phyloP scores from a whole-genome alignment of 139 green algal genomes.

The Coelastrella sp. region DNA sequence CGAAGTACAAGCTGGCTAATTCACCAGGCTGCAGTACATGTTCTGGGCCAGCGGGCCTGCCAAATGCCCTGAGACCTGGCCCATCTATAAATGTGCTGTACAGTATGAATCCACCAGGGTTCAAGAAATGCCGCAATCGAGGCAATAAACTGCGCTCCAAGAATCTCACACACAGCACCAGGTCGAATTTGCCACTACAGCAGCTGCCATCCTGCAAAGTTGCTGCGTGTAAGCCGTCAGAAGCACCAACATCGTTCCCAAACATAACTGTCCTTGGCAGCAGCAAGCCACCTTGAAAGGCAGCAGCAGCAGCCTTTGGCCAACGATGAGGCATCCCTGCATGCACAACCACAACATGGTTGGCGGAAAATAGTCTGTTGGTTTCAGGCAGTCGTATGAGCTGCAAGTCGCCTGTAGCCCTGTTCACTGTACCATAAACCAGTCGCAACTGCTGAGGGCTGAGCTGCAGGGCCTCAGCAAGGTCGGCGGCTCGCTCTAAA shows the following conservation, averaged over 20 bases:
- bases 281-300: background rate
- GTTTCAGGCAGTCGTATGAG: background rate
- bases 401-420: background rate
- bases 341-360: background rate
- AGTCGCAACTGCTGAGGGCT: background rate
- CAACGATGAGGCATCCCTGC: background rate
- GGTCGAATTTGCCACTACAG: constrained; percentile 42
- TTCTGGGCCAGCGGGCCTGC: constrained; percentile 45
- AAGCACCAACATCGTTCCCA: too few species aligned
- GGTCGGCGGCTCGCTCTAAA: constrained; percentile 35
- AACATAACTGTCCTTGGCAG: background rate
- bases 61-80: constrained; percentile 50
- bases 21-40: constrained; percentile 59
- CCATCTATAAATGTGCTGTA: constrained; percentile 62
- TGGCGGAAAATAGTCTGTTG: background rate
- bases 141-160: constrained; percentile 50
- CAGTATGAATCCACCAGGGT: constrained; percentile 52
- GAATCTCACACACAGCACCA: constrained; percentile 57
- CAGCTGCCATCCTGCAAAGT: background rate
- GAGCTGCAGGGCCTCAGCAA: constrained; percentile 8
- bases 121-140: constrained; percentile 27
- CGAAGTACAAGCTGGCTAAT: constrained; percentile 46
- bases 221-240: too few species aligned
- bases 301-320: background rate
- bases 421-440: constrained; percentile 8